Evolutionary conservation across 2,329 filamentous ascomycete species (phyloP), one percentile per base, ranked within the genome.

Genomic region (Fusarium multiceps): DNA sequence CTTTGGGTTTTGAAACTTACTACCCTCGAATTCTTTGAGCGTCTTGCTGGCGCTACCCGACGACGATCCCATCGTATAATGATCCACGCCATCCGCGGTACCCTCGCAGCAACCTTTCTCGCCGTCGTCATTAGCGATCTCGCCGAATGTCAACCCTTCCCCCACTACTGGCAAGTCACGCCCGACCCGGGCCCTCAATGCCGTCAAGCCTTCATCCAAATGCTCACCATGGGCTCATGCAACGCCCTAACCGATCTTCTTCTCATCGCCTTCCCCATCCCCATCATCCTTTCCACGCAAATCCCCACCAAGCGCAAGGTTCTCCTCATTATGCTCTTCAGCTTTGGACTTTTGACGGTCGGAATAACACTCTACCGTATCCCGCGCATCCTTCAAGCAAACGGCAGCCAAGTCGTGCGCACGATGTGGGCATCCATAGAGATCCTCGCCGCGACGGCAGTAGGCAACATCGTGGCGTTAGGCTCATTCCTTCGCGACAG

Each of bases 1-100:
- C 89, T 98, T 56, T 98, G 94, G 94, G 91, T 91, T 70, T 88
- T 94, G 69, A 98, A 98, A 79, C 88, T 92, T 74, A 93, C 94
- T 12, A 92, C 97, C 37, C 91, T 93, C 59, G 93, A 97, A 78
- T 98, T 97, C 77, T 89, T 98, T 74, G 92, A 91, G 77, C 91
- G 94, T 56, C 87, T 97, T 56, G 94, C 93, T 6, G 89, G 89
- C 49, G 89, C 90, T 41, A 92, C 92, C 55, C 96, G 93, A 89
- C 89, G 90, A 62, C 86, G 86, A 54, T 89, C 90, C 14, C 93
- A 96, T 77, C 88, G 92, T 60, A 77, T 88, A 49, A 88, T 89
- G 18, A 83, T 97, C 23, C 83, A 88, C 50, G 83, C 87, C 65
- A 92, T 97, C 69, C 88, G 93, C 59, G 87, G 87, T 75, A 91